Evolutionary conservation across 345 rosid genomes (phyloP).

Genomic region (Microthlaspi erraticum): DNA sequence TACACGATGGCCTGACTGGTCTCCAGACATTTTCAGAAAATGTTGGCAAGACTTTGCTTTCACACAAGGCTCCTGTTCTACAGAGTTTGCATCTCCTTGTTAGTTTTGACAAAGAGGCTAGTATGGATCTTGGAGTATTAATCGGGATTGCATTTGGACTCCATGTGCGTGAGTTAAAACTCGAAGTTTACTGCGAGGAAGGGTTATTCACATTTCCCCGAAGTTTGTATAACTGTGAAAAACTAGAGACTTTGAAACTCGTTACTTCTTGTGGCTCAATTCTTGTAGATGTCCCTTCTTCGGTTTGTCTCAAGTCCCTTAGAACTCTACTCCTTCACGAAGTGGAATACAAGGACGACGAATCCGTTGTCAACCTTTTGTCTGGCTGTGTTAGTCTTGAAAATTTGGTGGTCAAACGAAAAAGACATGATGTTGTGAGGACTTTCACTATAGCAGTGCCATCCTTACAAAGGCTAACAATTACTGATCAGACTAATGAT

Average conservation of each 20-base stretch:
- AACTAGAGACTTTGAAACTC: neutral
- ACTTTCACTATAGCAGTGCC: neutral
- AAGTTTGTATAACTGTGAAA: conserved; percentile 2
- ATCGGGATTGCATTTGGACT: neutral
- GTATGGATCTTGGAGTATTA: neutral
- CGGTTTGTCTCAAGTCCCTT: neutral
- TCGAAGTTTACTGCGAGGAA: neutral
- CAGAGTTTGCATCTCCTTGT: neutral
- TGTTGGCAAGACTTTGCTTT: neutral
- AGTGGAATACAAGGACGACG: no score
- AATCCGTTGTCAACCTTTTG: no score
- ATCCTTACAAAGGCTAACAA: conserved; percentile 9
- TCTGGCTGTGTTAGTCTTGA: neutral
- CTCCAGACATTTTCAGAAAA: no score
- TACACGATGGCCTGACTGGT: no score
- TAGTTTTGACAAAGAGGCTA: neutral
- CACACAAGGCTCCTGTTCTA: neutral
- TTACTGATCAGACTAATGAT: neutral
- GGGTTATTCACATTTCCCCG: neutral
- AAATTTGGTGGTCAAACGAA: neutral
- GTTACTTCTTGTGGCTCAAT: no score
- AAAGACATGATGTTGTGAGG: neutral
- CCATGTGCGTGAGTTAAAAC: neutral
- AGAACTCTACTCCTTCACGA: neutral
- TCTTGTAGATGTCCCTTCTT: neutral